Conservation (phyloP, 805 yeast species). For the Metschnikowia colocasiae region DNA sequence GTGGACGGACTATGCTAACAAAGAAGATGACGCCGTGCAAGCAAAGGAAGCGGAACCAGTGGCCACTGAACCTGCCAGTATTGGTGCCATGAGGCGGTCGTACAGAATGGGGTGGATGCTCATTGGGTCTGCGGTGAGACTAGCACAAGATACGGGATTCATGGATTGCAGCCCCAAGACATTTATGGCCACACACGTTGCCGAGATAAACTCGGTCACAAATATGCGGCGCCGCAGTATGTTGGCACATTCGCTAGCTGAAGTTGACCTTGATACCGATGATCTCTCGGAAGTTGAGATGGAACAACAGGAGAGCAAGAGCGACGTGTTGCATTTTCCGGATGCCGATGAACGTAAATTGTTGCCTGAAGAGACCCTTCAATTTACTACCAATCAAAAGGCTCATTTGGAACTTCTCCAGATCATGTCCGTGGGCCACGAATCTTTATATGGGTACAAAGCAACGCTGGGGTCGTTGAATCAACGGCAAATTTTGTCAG, state of each 20-base stretch:
- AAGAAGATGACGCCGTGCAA: constrained; percentile 39
- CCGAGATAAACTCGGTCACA: constrained; percentile 81
- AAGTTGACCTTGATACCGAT: constrained; percentile 52
- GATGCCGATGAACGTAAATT: constrained; percentile 27
- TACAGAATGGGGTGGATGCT: constrained; percentile 94
- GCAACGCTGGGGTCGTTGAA: constrained; percentile 49
- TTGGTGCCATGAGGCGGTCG: constrained; percentile 81
- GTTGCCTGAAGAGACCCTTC: constrained; percentile 28
- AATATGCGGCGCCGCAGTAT: constrained; percentile 75
- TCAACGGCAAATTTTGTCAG: constrained; percentile 64
- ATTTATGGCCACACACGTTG: constrained; percentile 76
- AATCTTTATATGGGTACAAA: constrained; percentile 68
- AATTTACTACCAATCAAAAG: constrained; percentile 59
- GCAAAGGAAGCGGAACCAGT: constrained; percentile 7
- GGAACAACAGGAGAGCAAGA: constrained; percentile 24
- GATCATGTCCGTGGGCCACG: constrained; percentile 78
- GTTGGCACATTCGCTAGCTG: constrained; percentile 69
- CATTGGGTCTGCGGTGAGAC: constrained; percentile 78
- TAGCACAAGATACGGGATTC: constrained; percentile 83
- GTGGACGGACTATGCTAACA: constrained; percentile 79
- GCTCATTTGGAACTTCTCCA: constrained; percentile 79
- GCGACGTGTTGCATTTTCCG: constrained; percentile 26
- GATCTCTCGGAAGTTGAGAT: constrained; percentile 35
- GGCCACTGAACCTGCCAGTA: constrained; percentile 51
- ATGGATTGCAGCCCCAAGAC: constrained; percentile 70